phyloP scores from a whole-genome alignment of 805 yeast genomes.

The Monosporozyma servazzii region DNA sequence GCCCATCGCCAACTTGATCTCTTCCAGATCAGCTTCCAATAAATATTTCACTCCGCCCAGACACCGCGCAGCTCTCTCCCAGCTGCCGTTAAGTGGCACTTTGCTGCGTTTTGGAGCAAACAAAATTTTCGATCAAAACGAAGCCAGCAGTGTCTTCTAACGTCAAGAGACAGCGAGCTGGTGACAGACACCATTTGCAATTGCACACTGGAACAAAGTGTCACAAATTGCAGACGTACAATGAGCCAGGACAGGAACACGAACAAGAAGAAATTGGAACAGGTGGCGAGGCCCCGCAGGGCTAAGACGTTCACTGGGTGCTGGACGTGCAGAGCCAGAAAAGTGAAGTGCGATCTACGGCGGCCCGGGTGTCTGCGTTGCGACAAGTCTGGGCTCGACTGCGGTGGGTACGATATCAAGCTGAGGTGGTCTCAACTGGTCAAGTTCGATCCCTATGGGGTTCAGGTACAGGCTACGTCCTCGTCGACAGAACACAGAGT shows the following conservation, averaged over 20 bases:
- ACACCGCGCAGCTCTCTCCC: conserved; percentile 3
- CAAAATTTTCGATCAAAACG: neutral
- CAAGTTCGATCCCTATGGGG: conserved; percentile 40
- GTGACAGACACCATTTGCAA: too few species aligned
- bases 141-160: conserved; percentile 2
- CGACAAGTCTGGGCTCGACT: conserved; percentile 50
- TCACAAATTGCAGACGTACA: neutral
- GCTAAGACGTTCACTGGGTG: conserved; percentile 81
- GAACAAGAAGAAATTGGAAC: neutral
- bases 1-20: too few species aligned
- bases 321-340: conserved; percentile 74
- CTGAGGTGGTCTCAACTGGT: conserved; percentile 63
- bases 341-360: conserved; percentile 69
- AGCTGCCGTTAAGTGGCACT: conserved; percentile 4
- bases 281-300: conserved; percentile 25
- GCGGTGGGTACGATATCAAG: conserved; percentile 79
- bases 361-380: conserved; percentile 70
- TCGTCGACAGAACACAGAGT: neutral
- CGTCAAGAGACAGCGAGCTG: conserved; percentile 6
- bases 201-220: too few species aligned
- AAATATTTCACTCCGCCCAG: too few species aligned
- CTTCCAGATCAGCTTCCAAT: too few species aligned
- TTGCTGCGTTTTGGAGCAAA: neutral
- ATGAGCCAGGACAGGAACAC: neutral
- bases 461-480: conserved; percentile 6